These are phyloP conservation scores for Heterobasidion irregulare DNA, from an alignment of 1,284 basidiomycete genomes.

Conservation along the genomic window DNA sequence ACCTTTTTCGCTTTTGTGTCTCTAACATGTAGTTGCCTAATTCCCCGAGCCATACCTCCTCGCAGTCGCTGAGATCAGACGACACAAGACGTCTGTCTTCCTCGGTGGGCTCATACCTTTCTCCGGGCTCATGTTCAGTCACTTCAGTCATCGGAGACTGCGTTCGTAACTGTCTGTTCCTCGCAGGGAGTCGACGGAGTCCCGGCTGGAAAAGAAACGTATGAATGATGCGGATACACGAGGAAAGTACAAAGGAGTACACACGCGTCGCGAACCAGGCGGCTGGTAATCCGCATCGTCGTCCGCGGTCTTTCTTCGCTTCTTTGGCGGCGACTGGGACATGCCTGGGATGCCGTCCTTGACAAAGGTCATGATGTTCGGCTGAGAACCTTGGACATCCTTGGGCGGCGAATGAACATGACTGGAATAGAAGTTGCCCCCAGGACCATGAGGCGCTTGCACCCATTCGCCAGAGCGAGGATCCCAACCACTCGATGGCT, in stretches of 20 bases:
- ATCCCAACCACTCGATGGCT: conserved; percentile 7
- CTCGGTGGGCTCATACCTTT: conserved; percentile 30
- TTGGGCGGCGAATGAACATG: conserved; percentile 20
- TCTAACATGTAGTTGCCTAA: conserved; percentile 60
- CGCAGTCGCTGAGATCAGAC: conserved; percentile 72
- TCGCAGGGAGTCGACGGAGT: conserved; percentile 32
- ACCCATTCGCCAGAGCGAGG: conserved; percentile 23
- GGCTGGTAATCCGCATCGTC: conserved; percentile 50
- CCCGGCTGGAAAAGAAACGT: conserved; percentile 20
- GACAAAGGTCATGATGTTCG: neutral
- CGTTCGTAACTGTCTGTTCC: conserved; percentile 29
- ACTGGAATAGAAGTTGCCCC: conserved; percentile 28
- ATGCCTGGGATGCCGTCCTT: conserved; percentile 7
- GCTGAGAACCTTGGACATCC: conserved; percentile 7
- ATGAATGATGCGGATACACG: neutral
- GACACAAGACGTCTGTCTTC: conserved; percentile 43
- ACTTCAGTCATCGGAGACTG: conserved; percentile 25
- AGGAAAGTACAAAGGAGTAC: conserved; percentile 18
- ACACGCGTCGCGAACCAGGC: conserved; percentile 43
- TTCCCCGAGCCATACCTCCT: conserved; percentile 65
- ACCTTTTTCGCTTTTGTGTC: conserved; percentile 61
- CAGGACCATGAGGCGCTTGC: conserved; percentile 27
- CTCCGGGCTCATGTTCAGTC: conserved; percentile 24
- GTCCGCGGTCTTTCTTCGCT: conserved; percentile 39
- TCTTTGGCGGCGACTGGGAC: conserved; percentile 21